Evolutionary conservation across 202 grass and related monocot species (phyloP).

Genomic region (Eragrostis tef): DNA sequence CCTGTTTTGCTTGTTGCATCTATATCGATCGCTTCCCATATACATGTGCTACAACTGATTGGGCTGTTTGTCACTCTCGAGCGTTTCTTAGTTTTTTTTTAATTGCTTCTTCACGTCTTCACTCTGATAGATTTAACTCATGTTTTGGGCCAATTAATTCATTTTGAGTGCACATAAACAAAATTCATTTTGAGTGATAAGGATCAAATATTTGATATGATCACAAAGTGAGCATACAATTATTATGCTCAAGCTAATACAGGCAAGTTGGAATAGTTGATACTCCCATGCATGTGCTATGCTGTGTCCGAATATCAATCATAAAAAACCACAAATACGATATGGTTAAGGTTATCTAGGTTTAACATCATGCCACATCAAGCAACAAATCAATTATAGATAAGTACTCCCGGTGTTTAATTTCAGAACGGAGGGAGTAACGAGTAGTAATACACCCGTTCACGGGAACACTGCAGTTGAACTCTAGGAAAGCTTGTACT

Average conservation of each 20-base stretch:
- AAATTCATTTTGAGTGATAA: not conserved
- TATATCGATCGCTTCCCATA: not conserved
- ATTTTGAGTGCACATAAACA: not conserved
- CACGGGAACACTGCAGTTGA: not conserved
- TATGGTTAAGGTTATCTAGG: not conserved
- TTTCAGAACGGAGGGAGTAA: too few relatives aligned
- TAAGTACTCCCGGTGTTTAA: not conserved
- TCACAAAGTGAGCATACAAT: not conserved
- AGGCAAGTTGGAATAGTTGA: not conserved
- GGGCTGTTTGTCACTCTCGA: not conserved
- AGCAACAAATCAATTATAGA: not conserved
- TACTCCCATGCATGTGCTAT: not conserved
- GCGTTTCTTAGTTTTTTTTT: not conserved
- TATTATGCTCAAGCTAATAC: not conserved
- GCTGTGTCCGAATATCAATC: not conserved
- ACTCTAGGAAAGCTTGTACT: conserved; percentile 11
- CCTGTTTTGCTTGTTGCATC: conserved; percentile 10
- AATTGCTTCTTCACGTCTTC: not conserved
- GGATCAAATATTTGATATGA: not conserved
- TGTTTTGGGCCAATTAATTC: conserved; percentile 7
- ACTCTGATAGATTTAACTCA: not conserved
- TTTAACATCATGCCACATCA: not conserved
- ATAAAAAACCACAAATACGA: not conserved
- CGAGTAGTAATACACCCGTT: not conserved
- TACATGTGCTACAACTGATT: not conserved